These are phyloP conservation scores for Coniochaeta sp. DNA, from an alignment of 2,329 filamentous ascomycete genomes.

Conservation along the genomic window DNA sequence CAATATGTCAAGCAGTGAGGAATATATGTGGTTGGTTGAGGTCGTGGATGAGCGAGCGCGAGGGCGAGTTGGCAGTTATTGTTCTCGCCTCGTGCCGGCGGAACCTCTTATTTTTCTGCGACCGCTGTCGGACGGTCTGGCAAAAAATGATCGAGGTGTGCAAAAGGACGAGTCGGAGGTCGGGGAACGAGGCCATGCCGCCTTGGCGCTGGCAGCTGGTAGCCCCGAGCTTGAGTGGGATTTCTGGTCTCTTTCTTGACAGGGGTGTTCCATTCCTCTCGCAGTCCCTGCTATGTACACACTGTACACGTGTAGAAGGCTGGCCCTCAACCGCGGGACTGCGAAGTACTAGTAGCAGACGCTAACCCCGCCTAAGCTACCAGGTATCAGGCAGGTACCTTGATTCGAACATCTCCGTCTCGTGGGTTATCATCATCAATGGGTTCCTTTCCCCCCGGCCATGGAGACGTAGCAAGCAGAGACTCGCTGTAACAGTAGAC, in stretches of 20 bases:
- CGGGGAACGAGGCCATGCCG: conserved; percentile 5
- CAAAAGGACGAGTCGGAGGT: conserved; percentile 9
- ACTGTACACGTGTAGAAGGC: too few relatives aligned
- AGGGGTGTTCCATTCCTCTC: neutral
- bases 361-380: neutral
- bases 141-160: conserved; percentile 10
- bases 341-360: too few relatives aligned
- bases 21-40: conserved; percentile 3
- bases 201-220: neutral
- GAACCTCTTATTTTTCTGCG: conserved; percentile 13
- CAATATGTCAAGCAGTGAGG: neutral
- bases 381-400: neutral
- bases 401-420: neutral
- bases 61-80: neutral
- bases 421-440: too few relatives aligned
- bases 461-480: too few relatives aligned
- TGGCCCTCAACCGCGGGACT: neutral
- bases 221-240: too few relatives aligned
- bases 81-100: neutral
- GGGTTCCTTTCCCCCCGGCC: too few relatives aligned
- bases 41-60: neutral
- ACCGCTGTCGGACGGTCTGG: conserved; percentile 15
- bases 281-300: too few relatives aligned
- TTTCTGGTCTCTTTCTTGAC: neutral
- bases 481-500: too few relatives aligned